A percentile compares a stretch with the other conserved stretches of the same genome.
Conservation (phyloP, 2,329 filamentous ascomycete genomes). For the Paraconiothyrium sp. region DNA sequence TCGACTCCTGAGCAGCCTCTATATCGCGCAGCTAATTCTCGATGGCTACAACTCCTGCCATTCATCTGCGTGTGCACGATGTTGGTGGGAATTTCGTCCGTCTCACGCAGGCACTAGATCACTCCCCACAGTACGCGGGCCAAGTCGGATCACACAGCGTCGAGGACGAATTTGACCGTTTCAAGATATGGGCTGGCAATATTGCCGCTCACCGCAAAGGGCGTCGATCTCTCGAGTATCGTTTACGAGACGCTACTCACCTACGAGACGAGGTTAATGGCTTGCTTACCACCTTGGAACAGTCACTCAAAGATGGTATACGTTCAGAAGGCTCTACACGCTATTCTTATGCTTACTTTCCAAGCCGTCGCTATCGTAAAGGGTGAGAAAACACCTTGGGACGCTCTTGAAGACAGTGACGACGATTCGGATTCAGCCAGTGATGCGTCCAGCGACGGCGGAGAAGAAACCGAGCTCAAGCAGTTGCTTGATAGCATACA, state of each 20-base stretch:
- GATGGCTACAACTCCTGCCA: slow-evolving; percentile 7
- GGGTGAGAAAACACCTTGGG: slow-evolving; percentile 31
- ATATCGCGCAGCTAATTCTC: background rate
- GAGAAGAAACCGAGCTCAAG: slow-evolving; percentile 34
- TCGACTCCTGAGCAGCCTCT: too few species aligned
- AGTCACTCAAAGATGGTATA: slow-evolving; percentile 30
- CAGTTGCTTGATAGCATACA: slow-evolving; percentile 30
- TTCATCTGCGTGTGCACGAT: slow-evolving; percentile 15
- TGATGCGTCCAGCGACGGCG: background rate
- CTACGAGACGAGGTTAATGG: slow-evolving; percentile 30
- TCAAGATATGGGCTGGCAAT: slow-evolving; percentile 48
- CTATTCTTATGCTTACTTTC: background rate
- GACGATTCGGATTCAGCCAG: slow-evolving; percentile 22
- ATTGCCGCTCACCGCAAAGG: slow-evolving; percentile 46
- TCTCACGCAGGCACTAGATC: slow-evolving; percentile 20
- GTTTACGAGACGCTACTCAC: slow-evolving; percentile 43
- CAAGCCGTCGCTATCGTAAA: slow-evolving; percentile 23
- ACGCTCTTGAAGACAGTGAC: slow-evolving; percentile 26
- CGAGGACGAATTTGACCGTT: slow-evolving; percentile 40
- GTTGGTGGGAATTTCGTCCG: slow-evolving; percentile 23
- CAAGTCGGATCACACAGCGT: slow-evolving; percentile 23
- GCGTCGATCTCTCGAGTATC: slow-evolving; percentile 43
- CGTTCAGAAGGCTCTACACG: background rate
- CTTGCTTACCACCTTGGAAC: slow-evolving; percentile 31
- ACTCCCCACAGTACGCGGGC: slow-evolving; percentile 19